Evolutionary conservation across 257 asterid species (phyloP).

Genomic region (Solanum microdontum): DNA sequence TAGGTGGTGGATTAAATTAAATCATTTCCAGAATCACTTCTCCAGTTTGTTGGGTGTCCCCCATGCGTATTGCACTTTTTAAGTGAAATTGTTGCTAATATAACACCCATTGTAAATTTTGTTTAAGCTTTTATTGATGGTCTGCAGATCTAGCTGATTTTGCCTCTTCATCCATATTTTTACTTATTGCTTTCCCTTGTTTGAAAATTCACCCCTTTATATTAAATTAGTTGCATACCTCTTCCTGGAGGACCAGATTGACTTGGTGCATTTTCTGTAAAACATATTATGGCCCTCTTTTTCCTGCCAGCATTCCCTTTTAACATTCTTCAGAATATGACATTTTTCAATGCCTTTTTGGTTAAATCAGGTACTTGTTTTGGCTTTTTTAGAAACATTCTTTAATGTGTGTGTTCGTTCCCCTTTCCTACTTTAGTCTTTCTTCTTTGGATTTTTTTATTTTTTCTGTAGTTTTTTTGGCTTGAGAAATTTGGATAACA

Average conservation of each 20-base stretch:
- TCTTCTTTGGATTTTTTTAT: neutral
- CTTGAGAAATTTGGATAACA: neutral
- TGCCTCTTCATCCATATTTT: neutral
- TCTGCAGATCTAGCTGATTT: neutral
- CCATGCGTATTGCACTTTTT: neutral
- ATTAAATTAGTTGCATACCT: neutral
- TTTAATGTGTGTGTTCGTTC: neutral
- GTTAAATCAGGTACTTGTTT: neutral
- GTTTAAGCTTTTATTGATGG: neutral
- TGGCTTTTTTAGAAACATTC: neutral
- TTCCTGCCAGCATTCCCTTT: neutral
- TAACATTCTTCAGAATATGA: neutral
- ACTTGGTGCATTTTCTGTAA: neutral
- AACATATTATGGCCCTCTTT: neutral
- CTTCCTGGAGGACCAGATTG: neutral
- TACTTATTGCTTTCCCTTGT: neutral
- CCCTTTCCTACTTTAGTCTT: neutral
- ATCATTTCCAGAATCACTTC: neutral
- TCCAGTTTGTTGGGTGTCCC: neutral
- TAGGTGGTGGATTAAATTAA: neutral
- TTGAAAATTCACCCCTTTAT: neutral
- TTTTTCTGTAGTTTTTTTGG: neutral
- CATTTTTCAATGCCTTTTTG: neutral
- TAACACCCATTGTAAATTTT: neutral
- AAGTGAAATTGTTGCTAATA: neutral